Base-by-base conservation (phyloP, 164 flowering plant species). In the Sextonia rubra region DNA sequence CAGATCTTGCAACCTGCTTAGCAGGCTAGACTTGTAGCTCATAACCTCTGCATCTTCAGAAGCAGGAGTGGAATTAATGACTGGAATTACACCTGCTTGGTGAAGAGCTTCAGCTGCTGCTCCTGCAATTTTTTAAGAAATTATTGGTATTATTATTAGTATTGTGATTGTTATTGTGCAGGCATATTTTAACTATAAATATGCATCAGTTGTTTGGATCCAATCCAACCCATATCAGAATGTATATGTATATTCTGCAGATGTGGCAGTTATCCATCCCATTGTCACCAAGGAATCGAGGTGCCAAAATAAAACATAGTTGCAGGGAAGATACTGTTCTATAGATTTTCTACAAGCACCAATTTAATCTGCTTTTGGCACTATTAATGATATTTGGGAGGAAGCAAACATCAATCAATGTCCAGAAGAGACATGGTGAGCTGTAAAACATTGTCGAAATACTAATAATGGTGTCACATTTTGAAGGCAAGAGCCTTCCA, bases 1-100 rank as follows among this genome's bases (percentile, higher is more conserved):
- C 74, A 85, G 47, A 73, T 90, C 87, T 63, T 84, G 80, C 49
- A 91, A 87, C 77, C 89, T 85, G 77, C 83, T 84, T 66, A 89
- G 74, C 78, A 92, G 81, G 75, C 49, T 82, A 20, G 84, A 77
- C 78, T 85, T 90, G 83, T 82, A 86, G 73, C 74, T 78, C 69
- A 74, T 75, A 27, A 83, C 69, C 71, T 88, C 91, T 22, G 78
- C 80, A 77, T 86, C 86, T 27, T 85, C 89, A 0, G 90, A 86
- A 64, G 78, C 75, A 27, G 92, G 90, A 48, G 86, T 83, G 52
- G 89, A 81, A 65, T 60, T 86, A 37, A 94, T 77, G 44, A 86
- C 81, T 47, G 87, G 72, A 60, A 85, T 64, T 18, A 91, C 96
- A 69, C 94, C 94, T 77, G 88, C 89, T 60, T 77, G 72, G 67